Percentiles rank a stretch among this genome's conserved stretches.
phyloP scores from a whole-genome alignment of 192 early-diverging fungal genomes.

The Podila horticola region DNA sequence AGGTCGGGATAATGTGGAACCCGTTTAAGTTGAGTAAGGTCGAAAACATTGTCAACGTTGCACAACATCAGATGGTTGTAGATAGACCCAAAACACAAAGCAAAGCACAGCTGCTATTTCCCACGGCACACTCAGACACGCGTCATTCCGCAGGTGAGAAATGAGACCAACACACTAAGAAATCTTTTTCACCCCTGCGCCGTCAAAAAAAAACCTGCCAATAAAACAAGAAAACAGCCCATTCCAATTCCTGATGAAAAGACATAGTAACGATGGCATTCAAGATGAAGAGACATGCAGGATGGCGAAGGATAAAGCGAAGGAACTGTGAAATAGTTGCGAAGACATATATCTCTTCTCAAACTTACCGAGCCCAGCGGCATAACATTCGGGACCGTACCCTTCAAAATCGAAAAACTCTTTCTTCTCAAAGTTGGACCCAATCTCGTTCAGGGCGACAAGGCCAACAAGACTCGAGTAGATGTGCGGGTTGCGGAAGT shows the following conservation, averaged over 20 bases:
- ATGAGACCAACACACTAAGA: background rate
- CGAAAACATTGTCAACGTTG: too few relatives aligned
- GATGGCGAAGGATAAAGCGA: too few relatives aligned
- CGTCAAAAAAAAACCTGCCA: background rate
- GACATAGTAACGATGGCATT: background rate
- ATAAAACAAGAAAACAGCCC: slow-evolving; percentile 3
- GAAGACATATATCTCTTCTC: too few relatives aligned
- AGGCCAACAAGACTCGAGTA: slow-evolving; percentile 89
- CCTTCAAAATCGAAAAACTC: slow-evolving; percentile 78
- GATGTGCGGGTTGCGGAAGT: slow-evolving; percentile 93
- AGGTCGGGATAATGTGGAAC: too few relatives aligned
- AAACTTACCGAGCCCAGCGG: slow-evolving; percentile 66
- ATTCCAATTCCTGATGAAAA: slow-evolving; percentile 7
- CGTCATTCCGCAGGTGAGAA: background rate
- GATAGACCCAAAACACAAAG: too few relatives aligned
- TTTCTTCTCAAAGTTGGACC: slow-evolving; percentile 75
- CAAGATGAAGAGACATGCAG: too few relatives aligned
- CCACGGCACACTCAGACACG: too few relatives aligned
- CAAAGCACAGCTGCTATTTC: too few relatives aligned
- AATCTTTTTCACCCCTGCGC: too few relatives aligned
- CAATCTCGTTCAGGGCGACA: slow-evolving; percentile 82
- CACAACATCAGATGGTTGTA: too few relatives aligned
- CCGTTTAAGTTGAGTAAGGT: too few relatives aligned
- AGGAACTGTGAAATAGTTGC: background rate
- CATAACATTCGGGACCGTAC: slow-evolving; percentile 67